Evolutionary conservation across 78 protist genomes (phyloP).

Genomic region (Cavenderia fasciculata): DNA sequence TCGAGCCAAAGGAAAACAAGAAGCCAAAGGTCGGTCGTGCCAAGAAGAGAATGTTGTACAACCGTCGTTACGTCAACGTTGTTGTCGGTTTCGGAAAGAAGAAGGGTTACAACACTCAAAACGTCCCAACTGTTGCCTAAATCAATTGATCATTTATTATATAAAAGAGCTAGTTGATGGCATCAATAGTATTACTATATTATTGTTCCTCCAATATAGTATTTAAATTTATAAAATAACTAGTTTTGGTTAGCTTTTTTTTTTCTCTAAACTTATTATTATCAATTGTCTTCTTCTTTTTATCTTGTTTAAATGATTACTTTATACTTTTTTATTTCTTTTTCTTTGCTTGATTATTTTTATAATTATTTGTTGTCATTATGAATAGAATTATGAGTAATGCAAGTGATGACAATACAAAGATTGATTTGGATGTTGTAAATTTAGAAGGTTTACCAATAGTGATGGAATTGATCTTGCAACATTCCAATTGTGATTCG

Average conservation of each 20-base stretch:
- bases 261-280: not conserved
- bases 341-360: not conserved
- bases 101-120: conserved; percentile 86
- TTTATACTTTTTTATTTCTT: not conserved
- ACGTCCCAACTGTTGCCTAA: conserved; percentile 75
- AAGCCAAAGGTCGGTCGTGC: conserved; percentile 91
- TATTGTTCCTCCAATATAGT: too few species aligned
- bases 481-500: conserved; percentile 50
- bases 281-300: not conserved
- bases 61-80: conserved; percentile 91
- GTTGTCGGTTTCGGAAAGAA: conserved; percentile 86
- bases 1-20: conserved; percentile 86
- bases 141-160: not conserved
- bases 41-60: conserved; percentile 92
- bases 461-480: conserved; percentile 12
- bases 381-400: not conserved
- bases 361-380: not conserved
- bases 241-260: not conserved
- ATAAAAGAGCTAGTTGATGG: too few species aligned
- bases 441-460: too few species aligned
- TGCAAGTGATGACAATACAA: not conserved
- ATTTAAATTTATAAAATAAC: not conserved
- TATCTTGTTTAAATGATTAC: not conserved
- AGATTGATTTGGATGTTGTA: too few species aligned
- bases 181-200: too few species aligned